Percentiles rank a stretch among this genome's conserved stretches.
Conservation (phyloP, 257 asterid species). For the Fraxinus americana region DNA sequence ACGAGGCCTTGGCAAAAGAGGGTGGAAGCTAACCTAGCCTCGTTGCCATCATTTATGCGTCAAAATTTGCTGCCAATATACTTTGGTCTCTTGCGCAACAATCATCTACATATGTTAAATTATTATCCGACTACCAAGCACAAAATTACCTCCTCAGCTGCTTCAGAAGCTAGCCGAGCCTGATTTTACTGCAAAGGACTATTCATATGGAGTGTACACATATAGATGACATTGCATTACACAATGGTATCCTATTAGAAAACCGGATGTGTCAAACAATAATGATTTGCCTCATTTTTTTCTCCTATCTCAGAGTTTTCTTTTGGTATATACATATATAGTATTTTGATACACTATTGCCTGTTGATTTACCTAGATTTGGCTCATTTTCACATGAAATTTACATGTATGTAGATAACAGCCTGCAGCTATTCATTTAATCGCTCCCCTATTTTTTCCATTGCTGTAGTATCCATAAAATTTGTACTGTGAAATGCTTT, state of each 20-base stretch:
- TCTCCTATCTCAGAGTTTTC: too few relatives aligned
- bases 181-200: conserved; percentile 40
- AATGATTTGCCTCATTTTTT: too few relatives aligned
- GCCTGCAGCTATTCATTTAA: neutral
- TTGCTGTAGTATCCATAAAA: too few relatives aligned
- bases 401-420: neutral
- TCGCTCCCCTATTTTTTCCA: too few relatives aligned
- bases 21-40: conserved; percentile 37
- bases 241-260: neutral
- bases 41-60: neutral
- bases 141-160: conserved; percentile 33
- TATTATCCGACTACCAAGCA: conserved; percentile 10
- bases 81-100: neutral
- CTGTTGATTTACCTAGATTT: neutral
- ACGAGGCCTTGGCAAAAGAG: conserved; percentile 32
- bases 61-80: conserved; percentile 18
- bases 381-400: neutral
- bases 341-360: neutral
- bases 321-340: too few relatives aligned
- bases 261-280: neutral
- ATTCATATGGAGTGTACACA: conserved; percentile 1
- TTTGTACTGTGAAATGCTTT: too few relatives aligned
- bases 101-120: conserved; percentile 18
- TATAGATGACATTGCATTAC: neutral
- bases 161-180: conserved; percentile 72